phyloP scores from a whole-genome alignment of 306 rosid species.

The Mucuna pruriens region DNA sequence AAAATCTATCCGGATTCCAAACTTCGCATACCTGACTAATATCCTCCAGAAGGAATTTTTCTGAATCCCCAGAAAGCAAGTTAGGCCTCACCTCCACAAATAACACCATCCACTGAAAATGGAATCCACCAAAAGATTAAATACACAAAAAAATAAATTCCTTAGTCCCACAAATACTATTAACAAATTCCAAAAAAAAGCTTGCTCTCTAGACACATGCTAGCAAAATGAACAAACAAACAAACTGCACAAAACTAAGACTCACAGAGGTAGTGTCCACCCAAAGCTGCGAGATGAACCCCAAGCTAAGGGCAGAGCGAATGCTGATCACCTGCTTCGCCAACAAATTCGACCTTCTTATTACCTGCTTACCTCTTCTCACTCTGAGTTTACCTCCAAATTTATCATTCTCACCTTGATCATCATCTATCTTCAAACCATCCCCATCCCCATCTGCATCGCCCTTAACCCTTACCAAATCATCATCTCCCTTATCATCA shows the following conservation, averaged over 20 bases:
- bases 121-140: conserved; percentile 25
- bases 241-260: conserved; percentile 1
- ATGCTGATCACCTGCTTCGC: conserved; percentile 89
- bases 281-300: conserved; percentile 96
- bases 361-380: conserved; percentile 61
- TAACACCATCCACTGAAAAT: conserved; percentile 81
- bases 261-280: conserved; percentile 81
- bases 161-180: not conserved
- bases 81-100: conserved; percentile 82
- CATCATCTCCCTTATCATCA: conserved; percentile 40
- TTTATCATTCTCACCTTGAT: conserved; percentile 43
- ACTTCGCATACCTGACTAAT: conserved; percentile 67
- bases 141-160: not conserved
- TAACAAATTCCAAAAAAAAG: not conserved
- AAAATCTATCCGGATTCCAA: not conserved
- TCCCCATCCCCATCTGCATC: conserved; percentile 28
- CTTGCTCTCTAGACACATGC: not conserved
- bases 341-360: conserved; percentile 79
- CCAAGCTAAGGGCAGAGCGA: conserved; percentile 78
- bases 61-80: conserved; percentile 93
- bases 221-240: not conserved
- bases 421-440: conserved; percentile 43
- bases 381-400: conserved; percentile 48
- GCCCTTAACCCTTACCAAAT: conserved; percentile 44
- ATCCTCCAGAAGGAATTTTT: conserved; percentile 83